Conservation (phyloP, 164 flowering plant genomes). For the Magnolia sinica region DNA sequence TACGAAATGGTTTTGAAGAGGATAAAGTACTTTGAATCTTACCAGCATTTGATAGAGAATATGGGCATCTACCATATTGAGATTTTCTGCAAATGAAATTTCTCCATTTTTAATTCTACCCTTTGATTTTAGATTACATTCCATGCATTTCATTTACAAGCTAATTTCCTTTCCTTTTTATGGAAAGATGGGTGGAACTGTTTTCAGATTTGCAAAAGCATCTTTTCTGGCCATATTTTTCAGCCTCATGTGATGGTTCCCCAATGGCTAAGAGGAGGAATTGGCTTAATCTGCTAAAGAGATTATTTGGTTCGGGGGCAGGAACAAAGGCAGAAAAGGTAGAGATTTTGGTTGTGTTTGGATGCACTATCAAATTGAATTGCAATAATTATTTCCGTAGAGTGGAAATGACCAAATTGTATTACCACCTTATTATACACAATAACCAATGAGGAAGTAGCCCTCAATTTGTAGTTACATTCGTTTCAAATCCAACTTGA, state of each 20-base stretch:
- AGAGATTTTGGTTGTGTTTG: neutral
- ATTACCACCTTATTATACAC: neutral
- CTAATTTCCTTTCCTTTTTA: neutral
- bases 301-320: constrained; percentile 43
- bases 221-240: constrained; percentile 4
- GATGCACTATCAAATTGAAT: too few relatives aligned
- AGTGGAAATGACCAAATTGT: neutral
- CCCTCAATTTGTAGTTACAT: neutral
- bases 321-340: constrained; percentile 47
- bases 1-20: neutral
- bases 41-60: neutral
- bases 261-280: constrained; percentile 54
- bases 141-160: neutral
- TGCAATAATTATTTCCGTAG: neutral
- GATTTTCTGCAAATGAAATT: neutral
- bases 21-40: neutral
- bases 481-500: neutral
- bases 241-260: constrained; percentile 8
- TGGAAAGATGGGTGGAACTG: neutral
- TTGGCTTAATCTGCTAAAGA: constrained; percentile 58
- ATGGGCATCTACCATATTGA: neutral
- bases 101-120: neutral
- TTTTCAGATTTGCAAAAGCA: neutral
- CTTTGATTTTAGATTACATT: neutral
- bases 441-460: neutral